Evolutionary conservation across 129 eudicot species (phyloP).

Genomic region (Escallonia herrerae): DNA sequence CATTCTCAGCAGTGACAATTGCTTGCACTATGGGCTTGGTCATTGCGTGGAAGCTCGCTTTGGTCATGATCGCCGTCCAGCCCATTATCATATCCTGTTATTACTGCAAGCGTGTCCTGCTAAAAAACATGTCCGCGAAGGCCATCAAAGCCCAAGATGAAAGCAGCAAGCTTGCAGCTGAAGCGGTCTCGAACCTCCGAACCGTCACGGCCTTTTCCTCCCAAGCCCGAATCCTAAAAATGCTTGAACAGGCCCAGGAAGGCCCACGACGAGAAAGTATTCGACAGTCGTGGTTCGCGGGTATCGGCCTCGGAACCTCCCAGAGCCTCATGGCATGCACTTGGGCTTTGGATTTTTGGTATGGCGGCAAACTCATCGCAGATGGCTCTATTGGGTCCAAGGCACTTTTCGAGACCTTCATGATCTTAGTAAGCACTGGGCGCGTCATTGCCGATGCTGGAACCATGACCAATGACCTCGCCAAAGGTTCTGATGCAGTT

Average conservation of each 20-base stretch:
- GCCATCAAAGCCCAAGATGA: slow-evolving; percentile 72
- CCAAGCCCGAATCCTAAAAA: slow-evolving; percentile 57
- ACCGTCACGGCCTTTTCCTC: slow-evolving; percentile 77
- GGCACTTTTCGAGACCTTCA: slow-evolving; percentile 57
- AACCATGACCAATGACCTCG: slow-evolving; percentile 73
- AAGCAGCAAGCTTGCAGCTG: slow-evolving; percentile 88
- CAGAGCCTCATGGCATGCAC: slow-evolving; percentile 50
- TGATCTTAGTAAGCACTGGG: slow-evolving; percentile 66
- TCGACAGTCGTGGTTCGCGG: slow-evolving; percentile 82
- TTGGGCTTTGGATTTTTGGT: slow-evolving; percentile 83
- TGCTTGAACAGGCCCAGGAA: slow-evolving; percentile 69
- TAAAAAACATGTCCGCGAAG: slow-evolving; percentile 56
- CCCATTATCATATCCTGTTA: slow-evolving; percentile 54
- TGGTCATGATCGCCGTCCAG: slow-evolving; percentile 67
- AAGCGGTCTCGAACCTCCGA: slow-evolving; percentile 79
- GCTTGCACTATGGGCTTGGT: slow-evolving; percentile 78
- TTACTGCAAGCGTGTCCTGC: slow-evolving; percentile 39
- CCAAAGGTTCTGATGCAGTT: slow-evolving; percentile 65
- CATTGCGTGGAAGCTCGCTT: slow-evolving; percentile 72
- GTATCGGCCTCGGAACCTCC: slow-evolving; percentile 66
- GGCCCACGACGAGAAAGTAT: slow-evolving; percentile 60
- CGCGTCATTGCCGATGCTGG: slow-evolving; percentile 82
- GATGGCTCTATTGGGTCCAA: slow-evolving; percentile 45
- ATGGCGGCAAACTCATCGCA: slow-evolving; percentile 64
- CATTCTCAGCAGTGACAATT: slow-evolving; percentile 49